Evolutionary conservation across 1,284 basidiomycete species (phyloP).

Genomic region (Mycosarcoma maydis): DNA sequence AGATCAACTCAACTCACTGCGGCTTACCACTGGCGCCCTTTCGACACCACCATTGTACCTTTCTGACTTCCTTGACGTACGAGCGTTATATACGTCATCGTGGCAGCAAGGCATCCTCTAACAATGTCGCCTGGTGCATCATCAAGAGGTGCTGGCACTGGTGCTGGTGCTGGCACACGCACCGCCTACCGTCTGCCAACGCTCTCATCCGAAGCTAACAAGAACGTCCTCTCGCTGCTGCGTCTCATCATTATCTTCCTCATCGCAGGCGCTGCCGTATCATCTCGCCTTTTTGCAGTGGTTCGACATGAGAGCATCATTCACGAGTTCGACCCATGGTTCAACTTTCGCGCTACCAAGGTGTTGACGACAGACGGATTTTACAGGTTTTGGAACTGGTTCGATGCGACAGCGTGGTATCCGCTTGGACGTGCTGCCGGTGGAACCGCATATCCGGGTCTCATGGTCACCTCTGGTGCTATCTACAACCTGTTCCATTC

Average conservation of each 20-base stretch:
- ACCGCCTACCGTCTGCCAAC: conserved; percentile 46
- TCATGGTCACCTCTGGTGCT: conserved; percentile 96
- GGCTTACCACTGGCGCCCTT: too few relatives aligned
- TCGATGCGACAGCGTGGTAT: conserved; percentile 96
- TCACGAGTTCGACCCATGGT: conserved; percentile 98
- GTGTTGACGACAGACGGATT: conserved; percentile 77
- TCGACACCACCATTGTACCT: background rate
- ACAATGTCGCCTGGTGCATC: conserved; percentile 24
- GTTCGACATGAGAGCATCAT: conserved; percentile 99
- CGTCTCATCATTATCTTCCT: conserved; percentile 64
- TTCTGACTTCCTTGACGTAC: conserved; percentile 4
- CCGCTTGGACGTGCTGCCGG: conserved; percentile 97
- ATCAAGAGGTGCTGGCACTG: conserved; percentile 4
- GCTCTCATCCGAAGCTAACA: conserved; percentile 45
- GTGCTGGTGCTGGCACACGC: conserved; percentile 12
- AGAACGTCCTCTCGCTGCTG: conserved; percentile 58
- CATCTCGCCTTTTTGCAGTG: conserved; percentile 95
- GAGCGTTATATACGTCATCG: conserved; percentile 8
- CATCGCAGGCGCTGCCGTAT: conserved; percentile 79
- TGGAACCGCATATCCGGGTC: conserved; percentile 93
- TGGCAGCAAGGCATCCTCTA: background rate
- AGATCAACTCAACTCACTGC: too few relatives aligned
- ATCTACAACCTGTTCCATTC: conserved; percentile 91
- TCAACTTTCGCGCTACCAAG: conserved; percentile 72
- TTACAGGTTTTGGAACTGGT: conserved; percentile 80